phyloP scores from a whole-genome alignment of 352 stramenopile genomes.

The Plasmopara halstedii region DNA sequence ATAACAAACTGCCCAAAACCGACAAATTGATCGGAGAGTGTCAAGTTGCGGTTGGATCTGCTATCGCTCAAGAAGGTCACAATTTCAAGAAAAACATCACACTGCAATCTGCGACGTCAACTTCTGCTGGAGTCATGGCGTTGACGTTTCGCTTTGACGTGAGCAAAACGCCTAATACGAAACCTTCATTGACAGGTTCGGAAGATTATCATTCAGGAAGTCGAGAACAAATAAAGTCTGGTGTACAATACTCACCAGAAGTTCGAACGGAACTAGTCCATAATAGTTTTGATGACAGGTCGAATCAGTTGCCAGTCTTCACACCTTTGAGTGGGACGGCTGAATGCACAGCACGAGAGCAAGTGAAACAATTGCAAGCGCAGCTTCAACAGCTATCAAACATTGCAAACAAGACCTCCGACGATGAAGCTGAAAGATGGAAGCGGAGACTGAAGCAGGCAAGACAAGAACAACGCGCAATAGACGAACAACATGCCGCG shows the following conservation, averaged over 20 bases:
- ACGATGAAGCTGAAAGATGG: constrained; percentile 36
- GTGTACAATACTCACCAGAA: constrained; percentile 20
- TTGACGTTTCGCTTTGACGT: constrained; percentile 58
- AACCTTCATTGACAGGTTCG: no score
- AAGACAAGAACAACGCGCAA: constrained; percentile 33
- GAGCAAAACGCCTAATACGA: constrained; percentile 22
- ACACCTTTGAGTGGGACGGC: constrained; percentile 22
- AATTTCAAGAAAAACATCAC: constrained; percentile 60
- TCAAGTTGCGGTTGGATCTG: constrained; percentile 62
- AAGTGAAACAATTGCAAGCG: constrained; percentile 31
- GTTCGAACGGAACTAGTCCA: constrained; percentile 6
- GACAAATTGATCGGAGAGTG: constrained; percentile 69
- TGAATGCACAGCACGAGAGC: constrained; percentile 45
- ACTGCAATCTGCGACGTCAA: constrained; percentile 25
- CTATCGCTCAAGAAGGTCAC: constrained; percentile 62
- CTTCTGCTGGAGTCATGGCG: constrained; percentile 31
- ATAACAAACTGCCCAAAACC: constrained; percentile 57
- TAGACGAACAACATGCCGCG: constrained; percentile 33
- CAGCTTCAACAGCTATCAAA: constrained; percentile 35
- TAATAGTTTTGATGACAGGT: constrained; percentile 6
- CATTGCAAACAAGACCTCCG: constrained; percentile 7
- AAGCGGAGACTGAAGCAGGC: constrained; percentile 49
- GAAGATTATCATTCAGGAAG: constrained; percentile 8
- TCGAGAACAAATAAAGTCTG: constrained; percentile 13
- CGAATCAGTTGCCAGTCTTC: constrained; percentile 21